phyloP scores from a whole-genome alignment of 2,329 filamentous ascomycete genomes.

The Trichoderma aggressivum region DNA sequence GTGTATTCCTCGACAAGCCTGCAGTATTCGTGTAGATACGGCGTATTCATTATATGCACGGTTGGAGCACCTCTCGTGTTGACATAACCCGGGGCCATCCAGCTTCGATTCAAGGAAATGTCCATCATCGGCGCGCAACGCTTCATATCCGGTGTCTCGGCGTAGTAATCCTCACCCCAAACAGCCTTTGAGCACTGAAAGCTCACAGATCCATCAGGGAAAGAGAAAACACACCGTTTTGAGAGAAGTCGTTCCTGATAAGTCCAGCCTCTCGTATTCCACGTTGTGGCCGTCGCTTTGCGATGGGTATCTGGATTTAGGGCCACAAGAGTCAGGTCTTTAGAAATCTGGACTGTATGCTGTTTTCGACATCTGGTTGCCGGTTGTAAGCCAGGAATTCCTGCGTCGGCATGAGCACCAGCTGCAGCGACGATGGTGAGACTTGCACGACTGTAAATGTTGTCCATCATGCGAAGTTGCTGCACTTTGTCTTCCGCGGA shows the following conservation, averaged over 20 bases:
- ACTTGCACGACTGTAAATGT: constrained; percentile 14
- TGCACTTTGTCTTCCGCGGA: not conserved
- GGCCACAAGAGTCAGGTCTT: not conserved
- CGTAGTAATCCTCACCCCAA: constrained; percentile 8
- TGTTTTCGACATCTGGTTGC: not conserved
- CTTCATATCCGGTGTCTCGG: not conserved
- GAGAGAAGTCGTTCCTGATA: constrained; percentile 15
- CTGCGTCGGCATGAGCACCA: constrained; percentile 5
- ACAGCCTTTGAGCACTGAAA: constrained; percentile 16
- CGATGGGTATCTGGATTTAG: constrained; percentile 1
- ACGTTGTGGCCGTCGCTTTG: not conserved
- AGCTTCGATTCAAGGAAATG: constrained; percentile 12
- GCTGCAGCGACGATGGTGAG: constrained; percentile 18
- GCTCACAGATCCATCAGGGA: constrained; percentile 1
- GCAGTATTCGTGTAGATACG: constrained; percentile 5
- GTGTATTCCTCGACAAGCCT: constrained; percentile 9
- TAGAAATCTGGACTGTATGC: not conserved
- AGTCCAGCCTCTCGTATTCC: constrained; percentile 14
- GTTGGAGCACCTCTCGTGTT: constrained; percentile 3
- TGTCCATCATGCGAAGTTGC: constrained; percentile 18
- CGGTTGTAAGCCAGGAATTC: not conserved
- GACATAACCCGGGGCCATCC: constrained; percentile 1
- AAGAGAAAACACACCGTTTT: constrained; percentile 6
- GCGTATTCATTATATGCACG: not conserved
- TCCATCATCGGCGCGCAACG: constrained; percentile 13